Evolutionary conservation across 495 filamentous ascomycete species (phyloP), one percentile per base, ranked within the genome.

Genomic region (Aspergillus baeticus): DNA sequence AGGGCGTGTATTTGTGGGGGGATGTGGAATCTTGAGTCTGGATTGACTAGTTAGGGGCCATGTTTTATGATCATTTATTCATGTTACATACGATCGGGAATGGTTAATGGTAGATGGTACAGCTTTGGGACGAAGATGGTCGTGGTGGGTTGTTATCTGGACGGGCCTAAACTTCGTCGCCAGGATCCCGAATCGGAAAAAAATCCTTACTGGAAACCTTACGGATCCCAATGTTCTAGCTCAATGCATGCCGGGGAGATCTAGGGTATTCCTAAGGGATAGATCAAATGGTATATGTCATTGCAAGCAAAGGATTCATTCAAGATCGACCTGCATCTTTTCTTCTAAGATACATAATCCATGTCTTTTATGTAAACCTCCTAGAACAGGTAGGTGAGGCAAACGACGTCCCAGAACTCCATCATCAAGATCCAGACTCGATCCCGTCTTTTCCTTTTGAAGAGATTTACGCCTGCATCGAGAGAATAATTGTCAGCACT

Each of bases 1-100:
- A 57, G 76, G 20, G 63, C 61, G 55, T 78, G 76, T 71, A 67
- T 76, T 48, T 78, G 76, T 60, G 70, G 73, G 23, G 76, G 74
- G 13, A 70, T 72, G 67, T 78, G 74, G 74, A 63, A 69, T 38
- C 39, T 74, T 55, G 73, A 73, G 59, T 46, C 51, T 17, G 69
- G 67, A 18, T 2, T 11, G 35, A 8, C 49, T 59, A 37, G 29
- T 21, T 29, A 47, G 14, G 1, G 38, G 15, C n/a, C 11, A 11
- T 5, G 41, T 44, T 14, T 23, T 44, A 10, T 6, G 20, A 20
- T 1, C 11, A 13, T 18, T 44, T 18, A 41, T 41, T 18, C 10
- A 14, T 14, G 38, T 18, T 5, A 15, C 20, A 18, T 29, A 29
- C 26, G 26, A 29, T 29, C 8, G 26, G 8, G 26, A 29, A 29